phyloP scores from a whole-genome alignment of 495 filamentous ascomycete species.

The Podospora sp. region DNA sequence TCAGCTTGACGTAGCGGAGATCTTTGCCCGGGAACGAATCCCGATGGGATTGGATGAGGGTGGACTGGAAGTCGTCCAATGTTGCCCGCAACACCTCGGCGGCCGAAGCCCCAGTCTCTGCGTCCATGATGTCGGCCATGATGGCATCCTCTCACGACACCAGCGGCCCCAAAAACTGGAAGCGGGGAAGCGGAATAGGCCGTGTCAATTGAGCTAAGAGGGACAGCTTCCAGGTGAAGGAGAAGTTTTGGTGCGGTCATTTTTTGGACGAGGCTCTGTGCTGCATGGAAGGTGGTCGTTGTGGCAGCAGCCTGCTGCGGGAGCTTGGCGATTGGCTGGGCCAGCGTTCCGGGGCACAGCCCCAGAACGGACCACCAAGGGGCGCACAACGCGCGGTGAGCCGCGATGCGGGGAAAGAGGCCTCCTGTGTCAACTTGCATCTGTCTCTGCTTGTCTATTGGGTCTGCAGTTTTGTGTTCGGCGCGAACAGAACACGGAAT shows the following conservation, averaged over 20 bases:
- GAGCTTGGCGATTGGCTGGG: background rate
- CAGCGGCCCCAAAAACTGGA: background rate
- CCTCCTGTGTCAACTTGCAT: background rate
- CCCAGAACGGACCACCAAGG: background rate
- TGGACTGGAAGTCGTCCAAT: conserved; percentile 34
- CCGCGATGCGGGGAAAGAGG: background rate
- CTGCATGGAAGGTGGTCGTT: background rate
- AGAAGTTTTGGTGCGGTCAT: conserved; percentile 2
- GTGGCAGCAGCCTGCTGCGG: background rate
- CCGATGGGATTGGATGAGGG: conserved; percentile 29
- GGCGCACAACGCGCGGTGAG: background rate
- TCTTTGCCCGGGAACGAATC: conserved; percentile 32
- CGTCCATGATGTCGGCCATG: background rate
- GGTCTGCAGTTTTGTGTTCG: too few relatives aligned
- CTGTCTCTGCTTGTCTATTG: background rate
- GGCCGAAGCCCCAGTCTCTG: background rate
- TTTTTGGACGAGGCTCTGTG: conserved; percentile 6
- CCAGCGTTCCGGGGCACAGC: background rate
- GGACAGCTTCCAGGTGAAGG: background rate
- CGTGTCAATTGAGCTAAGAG: background rate
- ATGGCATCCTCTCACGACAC: background rate
- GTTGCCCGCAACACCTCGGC: conserved; percentile 12
- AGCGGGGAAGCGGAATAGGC: background rate
- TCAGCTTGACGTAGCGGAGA: conserved; percentile 32
- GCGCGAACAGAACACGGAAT: too few relatives aligned